phyloP scores from a whole-genome alignment of 306 rosid species.

The Cucumis cinereus region DNA sequence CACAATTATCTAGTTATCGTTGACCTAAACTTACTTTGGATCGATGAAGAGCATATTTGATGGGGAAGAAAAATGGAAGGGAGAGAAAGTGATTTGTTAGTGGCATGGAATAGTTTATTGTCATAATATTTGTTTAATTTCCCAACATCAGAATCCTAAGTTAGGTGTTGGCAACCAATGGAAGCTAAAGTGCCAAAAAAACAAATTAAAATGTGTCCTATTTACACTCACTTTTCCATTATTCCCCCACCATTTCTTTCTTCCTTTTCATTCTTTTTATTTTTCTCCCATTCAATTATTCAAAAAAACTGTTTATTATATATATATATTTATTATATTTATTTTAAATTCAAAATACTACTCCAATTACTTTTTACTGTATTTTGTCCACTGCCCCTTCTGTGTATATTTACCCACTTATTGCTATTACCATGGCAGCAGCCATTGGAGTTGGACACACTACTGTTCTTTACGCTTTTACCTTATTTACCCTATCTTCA shows the following conservation, averaged over 20 bases:
- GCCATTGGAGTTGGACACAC: neutral
- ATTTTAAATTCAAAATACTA: too few relatives aligned
- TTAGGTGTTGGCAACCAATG: slow-evolving; percentile 5
- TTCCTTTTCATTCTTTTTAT: neutral
- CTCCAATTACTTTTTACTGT: neutral
- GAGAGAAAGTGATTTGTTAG: too few relatives aligned
- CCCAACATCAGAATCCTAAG: neutral
- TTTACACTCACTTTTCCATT: neutral
- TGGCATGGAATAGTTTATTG: neutral
- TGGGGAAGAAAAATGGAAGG: too few relatives aligned
- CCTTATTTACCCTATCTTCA: too few relatives aligned
- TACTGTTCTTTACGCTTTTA: neutral
- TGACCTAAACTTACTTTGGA: too few relatives aligned
- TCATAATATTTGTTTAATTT: too few relatives aligned
- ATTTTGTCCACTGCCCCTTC: neutral
- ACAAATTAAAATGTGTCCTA: neutral
- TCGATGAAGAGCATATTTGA: too few relatives aligned
- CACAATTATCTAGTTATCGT: too few relatives aligned
- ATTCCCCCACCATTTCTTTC: neutral
- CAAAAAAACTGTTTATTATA: neutral
- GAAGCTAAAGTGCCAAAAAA: neutral
- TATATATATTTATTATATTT: too few relatives aligned
- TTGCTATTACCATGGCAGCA: neutral
- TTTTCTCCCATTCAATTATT: neutral
- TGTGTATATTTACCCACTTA: neutral